These are phyloP conservation scores for Pseudofabraea citricarpa DNA, from an alignment of 2,329 filamentous ascomycete genomes.

Conservation along the genomic window DNA sequence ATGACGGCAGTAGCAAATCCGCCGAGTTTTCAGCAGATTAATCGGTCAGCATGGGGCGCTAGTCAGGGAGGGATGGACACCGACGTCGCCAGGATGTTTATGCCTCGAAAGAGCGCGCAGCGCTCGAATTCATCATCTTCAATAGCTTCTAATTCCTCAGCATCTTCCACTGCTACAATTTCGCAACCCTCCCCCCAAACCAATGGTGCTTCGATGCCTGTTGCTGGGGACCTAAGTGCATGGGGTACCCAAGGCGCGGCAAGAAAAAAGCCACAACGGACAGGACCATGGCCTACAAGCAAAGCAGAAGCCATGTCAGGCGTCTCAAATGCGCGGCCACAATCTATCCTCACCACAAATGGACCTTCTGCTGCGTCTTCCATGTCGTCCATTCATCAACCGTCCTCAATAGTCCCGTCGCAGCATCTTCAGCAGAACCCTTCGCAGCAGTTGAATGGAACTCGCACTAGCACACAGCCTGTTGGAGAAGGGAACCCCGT, in stretches of 20 bases:
- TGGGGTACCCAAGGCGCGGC: conserved; percentile 34
- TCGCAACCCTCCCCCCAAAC: conserved; percentile 55
- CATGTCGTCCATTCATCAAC: conserved; percentile 55
- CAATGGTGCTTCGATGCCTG: conserved; percentile 46
- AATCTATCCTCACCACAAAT: conserved; percentile 54
- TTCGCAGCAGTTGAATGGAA: conserved; percentile 52
- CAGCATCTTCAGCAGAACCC: conserved; percentile 63
- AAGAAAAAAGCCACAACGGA: conserved; percentile 42
- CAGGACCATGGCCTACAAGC: conserved; percentile 57
- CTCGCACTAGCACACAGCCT: conserved; percentile 31
- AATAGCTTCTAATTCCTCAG: conserved; percentile 60
- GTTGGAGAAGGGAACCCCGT: conserved; percentile 63
- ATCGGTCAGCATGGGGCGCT: conserved; percentile 62
- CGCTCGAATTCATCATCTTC: conserved; percentile 90
- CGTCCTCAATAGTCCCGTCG: conserved; percentile 58
- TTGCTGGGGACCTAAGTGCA: conserved; percentile 17
- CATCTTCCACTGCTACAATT: conserved; percentile 58
- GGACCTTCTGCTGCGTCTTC: conserved; percentile 55
- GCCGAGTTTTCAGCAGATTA: conserved; percentile 58
- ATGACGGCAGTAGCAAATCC: conserved; percentile 68
- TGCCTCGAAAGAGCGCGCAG: conserved; percentile 81
- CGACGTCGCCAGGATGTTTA: conserved; percentile 82
- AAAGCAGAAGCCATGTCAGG: conserved; percentile 63
- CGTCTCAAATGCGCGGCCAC: conserved; percentile 55
- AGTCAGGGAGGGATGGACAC: conserved; percentile 66